These are phyloP conservation scores for Fraxinus angustifolia DNA, from an alignment of 305 asterid genomes.

Conservation along the genomic window DNA sequence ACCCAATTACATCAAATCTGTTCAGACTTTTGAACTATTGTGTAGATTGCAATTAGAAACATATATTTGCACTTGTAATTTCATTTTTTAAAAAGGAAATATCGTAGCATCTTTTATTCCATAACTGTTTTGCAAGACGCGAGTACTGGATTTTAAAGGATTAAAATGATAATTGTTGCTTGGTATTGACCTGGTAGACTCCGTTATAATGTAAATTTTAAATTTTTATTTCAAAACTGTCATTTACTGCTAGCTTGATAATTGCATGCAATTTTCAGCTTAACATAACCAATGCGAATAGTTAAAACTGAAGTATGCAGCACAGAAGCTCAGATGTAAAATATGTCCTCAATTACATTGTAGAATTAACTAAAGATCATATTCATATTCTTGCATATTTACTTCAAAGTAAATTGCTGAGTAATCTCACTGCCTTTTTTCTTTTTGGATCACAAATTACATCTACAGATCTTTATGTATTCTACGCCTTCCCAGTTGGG, in stretches of 20 bases:
- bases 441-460: neutral
- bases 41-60: constrained; percentile 32
- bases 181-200: neutral
- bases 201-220: neutral
- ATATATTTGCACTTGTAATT: constrained; percentile 23
- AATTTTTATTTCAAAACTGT: neutral
- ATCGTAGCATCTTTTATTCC: neutral
- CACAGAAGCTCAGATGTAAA: neutral
- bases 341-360: neutral
- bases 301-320: neutral
- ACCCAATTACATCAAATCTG: constrained; percentile 18
- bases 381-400: neutral
- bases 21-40: constrained; percentile 24
- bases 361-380: neutral
- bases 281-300: neutral
- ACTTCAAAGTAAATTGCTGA: neutral
- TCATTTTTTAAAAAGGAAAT: constrained; percentile 4
- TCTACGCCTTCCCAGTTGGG: neutral
- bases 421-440: neutral
- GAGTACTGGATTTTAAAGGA: constrained; percentile 5
- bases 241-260: neutral
- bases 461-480: constrained; percentile 8
- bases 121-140: constrained; percentile 7
- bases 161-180: neutral
- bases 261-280: neutral